Evolutionary conservation across 1,284 basidiomycete species (phyloP).

Genomic region (Ganoderma resinaceum): DNA sequence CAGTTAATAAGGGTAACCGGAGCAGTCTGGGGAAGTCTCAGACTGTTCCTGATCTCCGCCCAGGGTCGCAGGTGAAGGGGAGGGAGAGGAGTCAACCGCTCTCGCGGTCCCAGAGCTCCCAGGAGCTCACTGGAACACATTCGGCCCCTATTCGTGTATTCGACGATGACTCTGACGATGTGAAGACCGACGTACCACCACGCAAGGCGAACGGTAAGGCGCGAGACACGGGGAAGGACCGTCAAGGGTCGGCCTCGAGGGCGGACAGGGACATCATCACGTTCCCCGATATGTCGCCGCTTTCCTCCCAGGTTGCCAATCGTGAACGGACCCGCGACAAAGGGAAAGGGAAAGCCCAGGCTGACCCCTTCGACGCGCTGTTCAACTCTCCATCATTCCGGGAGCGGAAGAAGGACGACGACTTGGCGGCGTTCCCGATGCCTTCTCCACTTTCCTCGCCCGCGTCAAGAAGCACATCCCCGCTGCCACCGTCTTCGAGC

Average conservation of each 20-base stretch:
- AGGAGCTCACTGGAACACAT: not conserved
- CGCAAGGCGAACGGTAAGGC: constrained; percentile 6
- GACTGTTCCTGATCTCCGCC: constrained; percentile 19
- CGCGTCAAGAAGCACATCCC: constrained; percentile 9
- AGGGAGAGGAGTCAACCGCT: constrained; percentile 10
- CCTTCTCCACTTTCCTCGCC: constrained; percentile 30
- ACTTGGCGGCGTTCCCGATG: constrained; percentile 17
- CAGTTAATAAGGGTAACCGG: constrained; percentile 22
- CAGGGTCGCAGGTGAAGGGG: constrained; percentile 14
- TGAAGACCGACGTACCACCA: not conserved
- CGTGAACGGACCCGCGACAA: not conserved
- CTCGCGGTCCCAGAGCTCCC: constrained; percentile 16
- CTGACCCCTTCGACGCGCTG: constrained; percentile 11
- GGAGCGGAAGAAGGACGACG: not conserved
- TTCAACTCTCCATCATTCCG: constrained; percentile 16
- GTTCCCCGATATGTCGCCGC: constrained; percentile 14
- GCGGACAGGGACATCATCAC: constrained; percentile 2
- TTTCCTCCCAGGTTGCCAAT: not conserved
- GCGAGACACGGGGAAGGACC: not conserved
- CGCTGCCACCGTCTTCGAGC: constrained; percentile 1
- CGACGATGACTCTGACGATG: constrained; percentile 5
- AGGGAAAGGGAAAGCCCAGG: constrained; percentile 12
- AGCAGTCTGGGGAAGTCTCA: constrained; percentile 18
- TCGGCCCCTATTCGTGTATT: constrained; percentile 12
- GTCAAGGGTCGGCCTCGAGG: not conserved